Percentiles rank a stretch among this genome's conserved stretches.
phyloP scores from a whole-genome alignment of 176 grass and related monocot genomes.

The Triticum dicoccoides region DNA sequence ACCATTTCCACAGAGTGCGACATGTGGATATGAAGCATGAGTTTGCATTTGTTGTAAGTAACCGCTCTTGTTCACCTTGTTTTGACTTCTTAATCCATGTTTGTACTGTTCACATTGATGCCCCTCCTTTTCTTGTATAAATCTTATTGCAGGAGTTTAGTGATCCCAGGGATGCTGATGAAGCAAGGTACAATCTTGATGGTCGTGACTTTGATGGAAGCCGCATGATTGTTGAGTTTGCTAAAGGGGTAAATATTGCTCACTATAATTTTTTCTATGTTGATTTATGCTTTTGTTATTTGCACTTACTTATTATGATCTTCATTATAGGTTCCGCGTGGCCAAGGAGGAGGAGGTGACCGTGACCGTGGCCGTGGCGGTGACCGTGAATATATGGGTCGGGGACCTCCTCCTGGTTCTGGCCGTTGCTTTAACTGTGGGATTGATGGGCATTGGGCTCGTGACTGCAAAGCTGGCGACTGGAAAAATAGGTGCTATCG shows the following conservation, averaged over 20 bases:
- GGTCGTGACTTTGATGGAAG: constrained; percentile 89
- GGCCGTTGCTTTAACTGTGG: constrained; percentile 97
- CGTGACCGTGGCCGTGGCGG: constrained; percentile 30
- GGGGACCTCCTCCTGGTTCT: constrained; percentile 85
- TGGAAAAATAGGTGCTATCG: constrained; percentile 99
- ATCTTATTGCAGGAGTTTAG: constrained; percentile 69
- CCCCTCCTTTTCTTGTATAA: not conserved
- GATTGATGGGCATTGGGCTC: constrained; percentile 93
- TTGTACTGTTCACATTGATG: not conserved
- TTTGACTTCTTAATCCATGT: not conserved
- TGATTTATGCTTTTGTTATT: not conserved
- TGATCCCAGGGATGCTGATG: constrained; percentile 87
- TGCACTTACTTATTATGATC: not conserved
- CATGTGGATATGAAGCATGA: constrained; percentile 99
- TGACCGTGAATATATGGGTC: constrained; percentile 61
- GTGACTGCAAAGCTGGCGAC: constrained; percentile 93
- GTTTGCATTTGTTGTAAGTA: constrained; percentile 98
- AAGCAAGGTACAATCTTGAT: constrained; percentile 90
- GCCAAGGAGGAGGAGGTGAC: constrained; percentile 71
- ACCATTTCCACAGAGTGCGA: constrained; percentile 85
- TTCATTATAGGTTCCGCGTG: constrained; percentile 62
- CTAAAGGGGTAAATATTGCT: constrained; percentile 73
- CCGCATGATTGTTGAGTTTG: constrained; percentile 85
- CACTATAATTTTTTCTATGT: not conserved
- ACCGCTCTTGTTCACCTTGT: not conserved